Base-by-base conservation (phyloP, 139 green algal species). In the Mesotaenium endlicherianum region DNA sequence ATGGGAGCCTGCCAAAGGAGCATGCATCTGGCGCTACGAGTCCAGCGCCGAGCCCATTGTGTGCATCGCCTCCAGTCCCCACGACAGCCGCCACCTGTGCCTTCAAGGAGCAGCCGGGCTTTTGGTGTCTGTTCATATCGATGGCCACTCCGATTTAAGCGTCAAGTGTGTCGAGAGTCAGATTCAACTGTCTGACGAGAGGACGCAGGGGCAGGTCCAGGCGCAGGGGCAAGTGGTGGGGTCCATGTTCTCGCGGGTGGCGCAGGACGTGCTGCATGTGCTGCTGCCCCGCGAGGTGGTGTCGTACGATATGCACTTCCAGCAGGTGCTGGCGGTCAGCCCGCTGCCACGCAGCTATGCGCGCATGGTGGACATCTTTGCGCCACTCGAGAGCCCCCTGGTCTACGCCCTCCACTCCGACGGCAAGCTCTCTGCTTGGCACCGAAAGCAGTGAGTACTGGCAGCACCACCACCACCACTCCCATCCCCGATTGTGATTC, bases 371-470 rank as follows among this genome's bases (percentile, higher is more conserved):
- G 42, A 60, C 2, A 36, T 87, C 39, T 39, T 87, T 6, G 42
- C 55, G 38, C 41, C 58, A 30, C 20, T 47, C 20, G 42, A 77
- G 44, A 34, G 75, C 70, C n/a, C 79, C 40, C 26, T 87, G 26
- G 40, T 87, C 36, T 85, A 79, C 49, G 77, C 42, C 75, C 36
- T 79, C 30, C 72, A 87, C n/a, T 38, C 57, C 17, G 81, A 87
- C 49, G 57, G 59, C 26, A 84, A 74, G 44, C 81, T 87, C 75
- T 79, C 55, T 44, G 49, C 49, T 14, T 87, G 81, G 81, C 72
- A 77, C 26, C 34, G 81, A 59, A 76, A 40, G 2, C 36, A 39
- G 79, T 85, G 68, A 79, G 79, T 67, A 0, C 1, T 0, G 59
- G 30, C 11, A 34, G n/a, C 14, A n/a, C n/a, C n/a, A n/a, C n/a